These are phyloP conservation scores for Argentina anserina DNA, from an alignment of 306 rosid species.

Conservation along the genomic window DNA sequence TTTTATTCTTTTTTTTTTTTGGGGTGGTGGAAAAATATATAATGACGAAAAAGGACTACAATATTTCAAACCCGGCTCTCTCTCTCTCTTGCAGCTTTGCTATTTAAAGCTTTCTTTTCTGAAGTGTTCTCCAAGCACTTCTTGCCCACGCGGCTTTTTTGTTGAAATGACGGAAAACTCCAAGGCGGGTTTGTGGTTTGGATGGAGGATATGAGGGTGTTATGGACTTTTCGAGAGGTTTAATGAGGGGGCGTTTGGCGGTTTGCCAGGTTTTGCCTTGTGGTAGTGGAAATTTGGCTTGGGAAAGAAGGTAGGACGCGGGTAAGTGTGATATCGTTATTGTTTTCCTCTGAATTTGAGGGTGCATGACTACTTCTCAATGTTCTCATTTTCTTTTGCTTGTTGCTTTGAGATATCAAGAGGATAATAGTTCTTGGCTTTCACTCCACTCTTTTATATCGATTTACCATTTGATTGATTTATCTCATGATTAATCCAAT, in stretches of 20 bases:
- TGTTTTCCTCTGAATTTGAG: not conserved
- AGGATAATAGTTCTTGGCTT: not conserved
- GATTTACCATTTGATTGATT: not conserved
- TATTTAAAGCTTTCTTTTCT: not conserved
- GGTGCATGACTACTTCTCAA: not conserved
- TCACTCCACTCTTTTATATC: not conserved
- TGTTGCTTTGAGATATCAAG: not conserved
- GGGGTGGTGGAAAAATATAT: not conserved
- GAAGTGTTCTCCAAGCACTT: not conserved
- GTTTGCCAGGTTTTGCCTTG: slow-evolving; percentile 16
- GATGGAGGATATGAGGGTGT: not conserved
- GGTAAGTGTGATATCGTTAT: not conserved
- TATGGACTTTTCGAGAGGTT: not conserved
- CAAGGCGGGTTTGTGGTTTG: not conserved
- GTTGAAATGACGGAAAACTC: not conserved
- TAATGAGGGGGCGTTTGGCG: slow-evolving; percentile 8
- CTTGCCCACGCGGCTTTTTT: not conserved
- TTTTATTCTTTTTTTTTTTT: not conserved
- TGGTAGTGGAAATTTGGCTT: slow-evolving; percentile 16
- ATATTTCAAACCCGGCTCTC: too few relatives aligned
- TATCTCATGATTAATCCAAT: not conserved
- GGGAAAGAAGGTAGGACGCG: slow-evolving; percentile 1
- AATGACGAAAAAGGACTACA: not conserved
- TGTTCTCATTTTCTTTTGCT: not conserved
- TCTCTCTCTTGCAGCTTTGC: too few relatives aligned